These are phyloP conservation scores for Clausena lansium DNA, from an alignment of 345 rosid genomes.

Conservation along the genomic window DNA sequence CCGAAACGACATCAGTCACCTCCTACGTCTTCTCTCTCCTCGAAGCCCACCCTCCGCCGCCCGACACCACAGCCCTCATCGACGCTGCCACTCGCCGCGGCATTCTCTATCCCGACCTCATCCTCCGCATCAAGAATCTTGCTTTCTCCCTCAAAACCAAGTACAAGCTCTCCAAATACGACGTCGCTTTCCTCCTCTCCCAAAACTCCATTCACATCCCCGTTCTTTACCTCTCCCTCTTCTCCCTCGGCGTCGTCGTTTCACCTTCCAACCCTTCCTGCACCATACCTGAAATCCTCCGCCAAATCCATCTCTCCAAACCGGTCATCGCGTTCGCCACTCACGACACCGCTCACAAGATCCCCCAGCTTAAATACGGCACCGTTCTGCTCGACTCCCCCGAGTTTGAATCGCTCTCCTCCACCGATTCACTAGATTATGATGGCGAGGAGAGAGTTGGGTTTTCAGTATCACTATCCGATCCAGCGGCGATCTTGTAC, in stretches of 20 bases:
- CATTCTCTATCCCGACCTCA: constrained; percentile 39
- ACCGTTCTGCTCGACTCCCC: constrained; percentile 41
- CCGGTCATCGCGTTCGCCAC: constrained; percentile 53
- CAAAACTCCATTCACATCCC: constrained; percentile 48
- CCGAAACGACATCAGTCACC: constrained; percentile 28
- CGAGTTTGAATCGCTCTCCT: constrained; percentile 43
- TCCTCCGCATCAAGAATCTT: constrained; percentile 28
- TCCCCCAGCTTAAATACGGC: constrained; percentile 28
- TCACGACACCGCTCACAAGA: constrained; percentile 29
- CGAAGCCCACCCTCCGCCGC: constrained; percentile 38
- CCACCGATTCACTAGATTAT: neutral
- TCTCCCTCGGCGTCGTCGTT: constrained; percentile 52
- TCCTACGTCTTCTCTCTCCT: constrained; percentile 38
- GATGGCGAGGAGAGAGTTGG: neutral
- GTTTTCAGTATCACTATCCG: constrained; percentile 45
- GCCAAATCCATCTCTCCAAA: constrained; percentile 39
- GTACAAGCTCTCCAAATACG: constrained; percentile 41
- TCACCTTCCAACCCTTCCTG: constrained; percentile 51
- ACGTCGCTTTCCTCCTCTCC: constrained; percentile 42
- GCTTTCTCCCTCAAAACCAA: constrained; percentile 30
- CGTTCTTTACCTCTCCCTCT: constrained; percentile 48
- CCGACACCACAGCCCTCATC: constrained; percentile 29
- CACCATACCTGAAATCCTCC: constrained; percentile 39
- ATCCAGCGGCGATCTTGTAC: constrained; percentile 55
- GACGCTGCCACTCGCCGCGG: constrained; percentile 40